A percentile compares a stretch with the other conserved stretches of the same genome.
Conservation (phyloP, 768 basidiomycete genomes). For the Leccinum longicurvipes region DNA sequence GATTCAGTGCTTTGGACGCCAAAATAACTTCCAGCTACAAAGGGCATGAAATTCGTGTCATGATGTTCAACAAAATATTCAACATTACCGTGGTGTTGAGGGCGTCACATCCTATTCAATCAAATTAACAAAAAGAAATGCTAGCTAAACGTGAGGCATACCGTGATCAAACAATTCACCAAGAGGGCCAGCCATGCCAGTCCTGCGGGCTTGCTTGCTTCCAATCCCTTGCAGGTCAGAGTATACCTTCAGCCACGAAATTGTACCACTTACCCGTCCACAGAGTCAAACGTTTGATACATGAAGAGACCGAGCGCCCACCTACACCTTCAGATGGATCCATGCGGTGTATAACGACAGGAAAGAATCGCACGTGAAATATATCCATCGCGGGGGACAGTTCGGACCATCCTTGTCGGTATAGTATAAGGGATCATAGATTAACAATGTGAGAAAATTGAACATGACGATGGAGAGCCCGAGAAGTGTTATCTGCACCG, state of each 20-base stretch:
- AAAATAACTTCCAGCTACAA: slow-evolving; percentile 85
- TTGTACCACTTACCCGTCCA: slow-evolving; percentile 65
- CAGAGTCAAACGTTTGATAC: slow-evolving; percentile 88
- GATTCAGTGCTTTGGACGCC: slow-evolving; percentile 77
- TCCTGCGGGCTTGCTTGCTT: slow-evolving; percentile 93
- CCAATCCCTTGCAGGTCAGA: neutral
- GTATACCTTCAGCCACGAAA: neutral
- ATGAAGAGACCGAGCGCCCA: slow-evolving; percentile 88
- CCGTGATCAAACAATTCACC: slow-evolving; percentile 99
- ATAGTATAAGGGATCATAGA: slow-evolving; percentile 78
- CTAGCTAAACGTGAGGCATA: slow-evolving; percentile 26
- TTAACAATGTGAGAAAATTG: slow-evolving; percentile 81
- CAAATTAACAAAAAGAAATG: neutral
- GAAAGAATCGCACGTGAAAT: slow-evolving; percentile 68
- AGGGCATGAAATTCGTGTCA: neutral
- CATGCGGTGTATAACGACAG: neutral
- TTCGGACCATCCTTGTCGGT: slow-evolving; percentile 59
- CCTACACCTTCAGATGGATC: slow-evolving; percentile 36
- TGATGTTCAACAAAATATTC: neutral
- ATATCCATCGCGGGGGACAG: slow-evolving; percentile 81
- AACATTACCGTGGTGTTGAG: slow-evolving; percentile 83
- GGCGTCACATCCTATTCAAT: slow-evolving; percentile 72
- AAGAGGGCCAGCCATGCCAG: slow-evolving; percentile 95
- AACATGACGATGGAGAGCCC: slow-evolving; percentile 78
- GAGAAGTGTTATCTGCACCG: slow-evolving; percentile 77